Evolutionary conservation across 768 basidiomycete species (phyloP), one percentile per base, ranked within the genome.

Genomic region (Coprinopsis sp.): DNA sequence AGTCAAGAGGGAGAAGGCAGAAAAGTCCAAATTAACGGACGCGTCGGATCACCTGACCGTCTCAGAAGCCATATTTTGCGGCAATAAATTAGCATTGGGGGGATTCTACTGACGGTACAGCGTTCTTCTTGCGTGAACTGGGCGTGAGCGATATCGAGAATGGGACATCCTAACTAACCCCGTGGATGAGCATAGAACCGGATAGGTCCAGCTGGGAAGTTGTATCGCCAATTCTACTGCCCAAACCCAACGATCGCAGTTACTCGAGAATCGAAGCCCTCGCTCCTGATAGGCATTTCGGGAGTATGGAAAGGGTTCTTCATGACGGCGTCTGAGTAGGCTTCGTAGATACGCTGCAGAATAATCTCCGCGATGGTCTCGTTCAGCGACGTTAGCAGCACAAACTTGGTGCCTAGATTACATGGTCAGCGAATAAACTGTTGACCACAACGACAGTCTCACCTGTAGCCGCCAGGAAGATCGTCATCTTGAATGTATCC

Each of bases 231-330:
- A 58, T 22, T 55, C 49, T 51, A 54, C 34, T 69, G 65, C 22
- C 69, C 68, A 31, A 62, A 67, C 11, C 81, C 82, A 57, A 87
- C 73, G 37, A 91, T 65, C 6, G 77, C 60, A 8, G 74, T 68
- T 42, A 90, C 80, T 36, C 82, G 77, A 46, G 67, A 67, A 58
- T 98, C 95, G 59, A 98, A 98, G 14, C 79, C 81, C 55, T 92
- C 90, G 34, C 76, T 91, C 37, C 96, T 81, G 54, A 98, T 93
- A 2, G 96, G 96, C 95, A 98, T 99, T 64, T 98, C 96, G n/a
- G 88, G 89, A 4, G 92, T 95, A 64, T 98, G 92, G 66, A 99
- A 99, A 1, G 96, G 96, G 60, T 97, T 97, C 73, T 98, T 97
- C 91, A 97, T 95, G 45, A 93, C 93, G 1, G 88, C 82, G 60